Evolutionary conservation across 2,329 filamentous ascomycete species (phyloP).

Genomic region (Aspergillus fructus): DNA sequence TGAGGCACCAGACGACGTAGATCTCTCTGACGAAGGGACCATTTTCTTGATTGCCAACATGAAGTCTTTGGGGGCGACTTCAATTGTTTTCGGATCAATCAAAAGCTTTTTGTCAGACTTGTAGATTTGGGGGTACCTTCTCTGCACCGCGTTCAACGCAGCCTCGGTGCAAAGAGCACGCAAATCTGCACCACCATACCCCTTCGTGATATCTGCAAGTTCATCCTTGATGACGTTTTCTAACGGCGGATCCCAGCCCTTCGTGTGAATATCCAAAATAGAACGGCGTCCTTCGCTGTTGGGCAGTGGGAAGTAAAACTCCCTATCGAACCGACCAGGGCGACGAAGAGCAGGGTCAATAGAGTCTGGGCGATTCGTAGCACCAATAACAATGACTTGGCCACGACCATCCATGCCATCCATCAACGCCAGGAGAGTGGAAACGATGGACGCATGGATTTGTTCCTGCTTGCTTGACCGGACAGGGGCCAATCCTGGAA

Average conservation of each 20-base stretch:
- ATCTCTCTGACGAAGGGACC: constrained; percentile 89
- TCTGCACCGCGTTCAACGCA: constrained; percentile 90
- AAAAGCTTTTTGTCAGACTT: constrained; percentile 83
- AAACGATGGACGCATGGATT: constrained; percentile 96
- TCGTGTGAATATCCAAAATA: constrained; percentile 94
- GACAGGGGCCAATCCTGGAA: constrained; percentile 74
- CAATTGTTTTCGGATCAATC: constrained; percentile 81
- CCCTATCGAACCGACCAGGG: constrained; percentile 91
- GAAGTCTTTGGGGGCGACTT: constrained; percentile 88
- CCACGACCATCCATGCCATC: constrained; percentile 98
- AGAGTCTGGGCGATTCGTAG: constrained; percentile 95
- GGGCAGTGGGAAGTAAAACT: constrained; percentile 96
- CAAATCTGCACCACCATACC: constrained; percentile 93
- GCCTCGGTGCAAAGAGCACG: constrained; percentile 94
- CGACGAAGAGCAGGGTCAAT: constrained; percentile 94
- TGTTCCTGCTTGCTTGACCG: constrained; percentile 98
- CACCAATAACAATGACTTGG: constrained; percentile 97
- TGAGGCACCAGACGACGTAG: constrained; percentile 78
- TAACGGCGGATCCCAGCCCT: constrained; percentile 80
- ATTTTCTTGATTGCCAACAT: constrained; percentile 97
- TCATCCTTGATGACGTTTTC: constrained; percentile 75
- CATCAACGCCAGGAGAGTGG: constrained; percentile 90
- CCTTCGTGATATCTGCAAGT: constrained; percentile 83
- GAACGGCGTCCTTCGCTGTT: constrained; percentile 75
- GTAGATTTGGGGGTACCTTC: constrained; percentile 96